Percentiles rank a stretch among this genome's conserved stretches.
Evolutionary conservation across 2,329 filamentous ascomycete species (phyloP).

Genomic region (Xylaria sp.): DNA sequence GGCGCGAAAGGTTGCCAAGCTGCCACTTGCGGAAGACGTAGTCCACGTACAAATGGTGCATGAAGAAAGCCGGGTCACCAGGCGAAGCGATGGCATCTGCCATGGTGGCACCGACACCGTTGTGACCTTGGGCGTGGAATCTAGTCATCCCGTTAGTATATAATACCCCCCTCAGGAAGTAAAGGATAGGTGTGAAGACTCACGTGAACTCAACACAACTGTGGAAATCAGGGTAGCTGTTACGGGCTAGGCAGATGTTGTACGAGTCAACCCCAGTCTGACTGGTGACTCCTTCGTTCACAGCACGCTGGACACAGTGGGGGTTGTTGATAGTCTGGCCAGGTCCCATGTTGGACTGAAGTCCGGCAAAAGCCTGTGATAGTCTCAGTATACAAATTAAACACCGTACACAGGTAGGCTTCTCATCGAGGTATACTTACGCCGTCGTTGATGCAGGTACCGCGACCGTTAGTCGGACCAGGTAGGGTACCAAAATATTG

Average conservation of each 20-base stretch:
- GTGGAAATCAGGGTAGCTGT: slow-evolving; percentile 40
- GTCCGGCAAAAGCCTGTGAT: slow-evolving; percentile 33
- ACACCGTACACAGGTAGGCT: not conserved
- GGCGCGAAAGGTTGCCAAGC: slow-evolving; percentile 30
- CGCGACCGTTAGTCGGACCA: slow-evolving; percentile 33
- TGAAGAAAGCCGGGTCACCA: slow-evolving; percentile 43
- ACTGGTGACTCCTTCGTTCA: slow-evolving; percentile 37
- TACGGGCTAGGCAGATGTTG: slow-evolving; percentile 35
- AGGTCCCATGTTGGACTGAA: slow-evolving; percentile 35
- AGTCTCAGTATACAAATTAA: slow-evolving; percentile 13
- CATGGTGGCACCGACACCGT: slow-evolving; percentile 43
- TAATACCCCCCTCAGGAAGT: no score
- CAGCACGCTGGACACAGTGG: slow-evolving; percentile 43
- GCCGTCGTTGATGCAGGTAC: slow-evolving; percentile 38
- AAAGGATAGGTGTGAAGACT: no score
- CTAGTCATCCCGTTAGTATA: slow-evolving; percentile 30
- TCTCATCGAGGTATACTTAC: slow-evolving; percentile 15
- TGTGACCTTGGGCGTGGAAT: slow-evolving; percentile 44
- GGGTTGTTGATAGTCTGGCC: slow-evolving; percentile 36
- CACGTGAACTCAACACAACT: slow-evolving; percentile 40
- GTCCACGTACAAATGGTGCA: slow-evolving; percentile 44
- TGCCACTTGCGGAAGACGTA: slow-evolving; percentile 41
- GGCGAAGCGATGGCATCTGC: slow-evolving; percentile 41
- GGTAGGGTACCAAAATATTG: slow-evolving; percentile 41
- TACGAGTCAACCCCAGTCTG: slow-evolving; percentile 37